Conservation (phyloP, 2,329 filamentous ascomycete genomes). For the Decorospora gaudefroyi region DNA sequence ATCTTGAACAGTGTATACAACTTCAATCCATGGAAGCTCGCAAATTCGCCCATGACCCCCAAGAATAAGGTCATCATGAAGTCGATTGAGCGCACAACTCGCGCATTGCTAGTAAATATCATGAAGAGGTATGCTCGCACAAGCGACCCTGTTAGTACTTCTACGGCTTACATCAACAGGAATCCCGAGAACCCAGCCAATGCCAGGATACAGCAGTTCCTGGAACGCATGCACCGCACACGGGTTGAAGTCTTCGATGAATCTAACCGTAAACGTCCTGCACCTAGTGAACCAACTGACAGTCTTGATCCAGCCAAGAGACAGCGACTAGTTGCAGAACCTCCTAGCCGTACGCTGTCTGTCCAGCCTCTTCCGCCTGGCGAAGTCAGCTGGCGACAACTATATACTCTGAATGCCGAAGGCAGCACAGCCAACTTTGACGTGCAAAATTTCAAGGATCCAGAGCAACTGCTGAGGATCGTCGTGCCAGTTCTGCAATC, state of each 20-base stretch:
- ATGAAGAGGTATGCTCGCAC: constrained; percentile 67
- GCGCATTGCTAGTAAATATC: constrained; percentile 80
- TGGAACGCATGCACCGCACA: constrained; percentile 79
- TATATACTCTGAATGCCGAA: constrained; percentile 84
- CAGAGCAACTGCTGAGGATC: constrained; percentile 76
- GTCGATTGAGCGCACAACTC: constrained; percentile 93
- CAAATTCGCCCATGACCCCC: constrained; percentile 74
- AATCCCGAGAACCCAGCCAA: constrained; percentile 78
- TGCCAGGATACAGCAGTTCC: constrained; percentile 80
- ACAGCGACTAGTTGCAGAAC: constrained; percentile 67
- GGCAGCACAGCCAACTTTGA: constrained; percentile 77
- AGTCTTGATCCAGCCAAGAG: constrained; percentile 79
- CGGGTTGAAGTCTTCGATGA: constrained; percentile 81
- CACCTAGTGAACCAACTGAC: constrained; percentile 71
- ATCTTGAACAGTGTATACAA: constrained; percentile 83
- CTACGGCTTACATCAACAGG: constrained; percentile 51
- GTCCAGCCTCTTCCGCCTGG: constrained; percentile 75
- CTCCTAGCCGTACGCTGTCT: constrained; percentile 51
- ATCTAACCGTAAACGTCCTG: constrained; percentile 73
- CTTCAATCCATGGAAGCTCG: constrained; percentile 88
- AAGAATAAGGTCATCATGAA: constrained; percentile 80
- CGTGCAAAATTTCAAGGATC: constrained; percentile 72
- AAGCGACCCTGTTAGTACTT: neutral
- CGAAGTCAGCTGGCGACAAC: constrained; percentile 75
- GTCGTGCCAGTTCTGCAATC: constrained; percentile 76